A percentile compares a stretch with the other conserved stretches of the same genome.
Conservation (phyloP, 768 basidiomycete species). For the Kondoa malvinella region DNA sequence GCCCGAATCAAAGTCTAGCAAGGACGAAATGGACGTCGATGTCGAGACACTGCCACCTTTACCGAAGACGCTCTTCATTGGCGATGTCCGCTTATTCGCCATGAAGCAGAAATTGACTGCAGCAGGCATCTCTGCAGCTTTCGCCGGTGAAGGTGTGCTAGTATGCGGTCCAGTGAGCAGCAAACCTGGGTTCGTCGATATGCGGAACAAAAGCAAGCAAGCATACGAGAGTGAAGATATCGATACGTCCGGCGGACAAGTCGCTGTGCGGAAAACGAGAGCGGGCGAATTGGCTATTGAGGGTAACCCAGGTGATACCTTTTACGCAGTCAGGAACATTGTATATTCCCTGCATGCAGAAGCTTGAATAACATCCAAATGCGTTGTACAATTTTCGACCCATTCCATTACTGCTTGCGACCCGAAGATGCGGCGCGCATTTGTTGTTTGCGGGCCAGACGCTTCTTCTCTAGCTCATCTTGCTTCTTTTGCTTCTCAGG, state of each 20-base stretch:
- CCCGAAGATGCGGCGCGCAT: background rate
- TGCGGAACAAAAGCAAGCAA: slow-evolving; percentile 24
- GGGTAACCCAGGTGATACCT: slow-evolving; percentile 71
- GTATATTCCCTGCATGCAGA: slow-evolving; percentile 73
- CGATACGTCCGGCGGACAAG: slow-evolving; percentile 32
- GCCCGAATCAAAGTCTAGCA: slow-evolving; percentile 9
- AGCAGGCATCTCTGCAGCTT: slow-evolving; percentile 69
- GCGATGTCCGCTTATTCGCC: slow-evolving; percentile 79
- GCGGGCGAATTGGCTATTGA: slow-evolving; percentile 76
- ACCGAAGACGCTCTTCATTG: slow-evolving; percentile 87
- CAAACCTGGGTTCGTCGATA: slow-evolving; percentile 3
- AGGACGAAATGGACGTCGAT: background rate
- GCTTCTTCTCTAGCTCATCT: background rate
- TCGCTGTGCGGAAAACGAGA: slow-evolving; percentile 73
- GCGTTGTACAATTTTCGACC: background rate
- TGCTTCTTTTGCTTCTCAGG: background rate
- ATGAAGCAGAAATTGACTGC: slow-evolving; percentile 63
- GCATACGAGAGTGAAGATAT: slow-evolving; percentile 20
- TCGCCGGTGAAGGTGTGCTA: slow-evolving; percentile 91
- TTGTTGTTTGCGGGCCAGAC: background rate
- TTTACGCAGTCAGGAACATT: slow-evolving; percentile 72
- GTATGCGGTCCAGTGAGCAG: slow-evolving; percentile 44
- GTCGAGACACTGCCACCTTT: slow-evolving; percentile 38
- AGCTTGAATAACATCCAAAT: background rate
- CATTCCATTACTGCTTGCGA: background rate